Base-by-base conservation (phyloP, 129 eudicot species). In the Flaveria linearis region DNA sequence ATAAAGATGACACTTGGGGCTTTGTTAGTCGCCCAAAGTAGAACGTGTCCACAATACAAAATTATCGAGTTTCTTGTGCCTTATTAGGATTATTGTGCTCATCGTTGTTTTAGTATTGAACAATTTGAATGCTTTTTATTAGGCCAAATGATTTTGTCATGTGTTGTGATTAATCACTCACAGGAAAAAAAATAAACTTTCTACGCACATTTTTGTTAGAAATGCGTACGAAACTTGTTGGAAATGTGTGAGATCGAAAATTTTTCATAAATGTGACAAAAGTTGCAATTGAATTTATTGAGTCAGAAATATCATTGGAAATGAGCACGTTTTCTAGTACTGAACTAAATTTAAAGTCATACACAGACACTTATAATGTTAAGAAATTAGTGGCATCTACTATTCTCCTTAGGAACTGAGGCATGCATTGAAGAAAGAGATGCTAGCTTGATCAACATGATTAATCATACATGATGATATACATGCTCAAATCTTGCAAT, bases 21-120 rank as follows among this genome's bases (percentile, higher is more conserved):
- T 65, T 64, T 16, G 41, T 64, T 10, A 72, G 22, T 63, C 18
- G 74, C 41, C 68, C 60, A 52, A 64, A 66, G 23, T n/a, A 72
- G 65, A 79, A 80, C 74, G 57, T 52, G 50, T 26, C 60, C 47
- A 72, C 47, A 42, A 80, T 14, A 62, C 14, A 62, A 1, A 52
- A 76, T 67, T 36, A 30, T 68, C 52, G 39, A 15, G 16, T 68
- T 50, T 45, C 18, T 61, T 73, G 55, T 68, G 47, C 69, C 18
- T 72, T 79, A 72, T 72, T 63, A 30, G 58, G 43, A 51, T 62
- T 50, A 71, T 14, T 33, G 36, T 63, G 61, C 65, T 20, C 42
- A 61, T 78, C 71, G 64, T 69, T 18, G 43, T 69, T 28, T 78
- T 78, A 76, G 45, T 61, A 11, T 47, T 7, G 77, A 61, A 56